phyloP scores from a whole-genome alignment of 495 filamentous ascomycete genomes.

The Talaromyces adpressus region DNA sequence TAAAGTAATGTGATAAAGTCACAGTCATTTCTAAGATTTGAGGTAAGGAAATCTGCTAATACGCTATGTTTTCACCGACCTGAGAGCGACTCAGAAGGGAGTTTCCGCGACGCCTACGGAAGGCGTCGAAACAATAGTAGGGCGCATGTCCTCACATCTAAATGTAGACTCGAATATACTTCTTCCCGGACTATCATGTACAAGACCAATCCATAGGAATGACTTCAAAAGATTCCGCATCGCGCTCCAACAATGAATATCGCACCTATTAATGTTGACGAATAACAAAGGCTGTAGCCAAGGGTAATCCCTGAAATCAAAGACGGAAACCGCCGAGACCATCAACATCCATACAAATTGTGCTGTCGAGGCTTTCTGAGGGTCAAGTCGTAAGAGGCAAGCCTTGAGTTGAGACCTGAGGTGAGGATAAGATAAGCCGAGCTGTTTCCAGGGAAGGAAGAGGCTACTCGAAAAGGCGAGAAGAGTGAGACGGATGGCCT shows the following conservation, averaged over 20 bases:
- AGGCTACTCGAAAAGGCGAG: neutral
- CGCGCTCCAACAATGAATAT: neutral
- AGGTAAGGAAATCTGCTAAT: neutral
- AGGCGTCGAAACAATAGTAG: neutral
- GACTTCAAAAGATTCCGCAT: neutral
- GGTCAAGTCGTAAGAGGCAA: neutral
- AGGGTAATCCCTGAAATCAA: neutral
- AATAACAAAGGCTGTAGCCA: neutral
- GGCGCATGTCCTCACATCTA: neutral
- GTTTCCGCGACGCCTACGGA: neutral
- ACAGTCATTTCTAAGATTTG: neutral
- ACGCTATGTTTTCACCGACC: neutral
- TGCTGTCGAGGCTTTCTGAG: neutral
- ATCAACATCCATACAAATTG: neutral
- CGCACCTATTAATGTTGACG: neutral
- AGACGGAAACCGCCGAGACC: neutral
- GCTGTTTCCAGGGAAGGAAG: neutral
- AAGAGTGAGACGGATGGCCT: neutral
- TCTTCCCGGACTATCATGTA: neutral
- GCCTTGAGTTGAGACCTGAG: neutral
- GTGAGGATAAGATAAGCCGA: neutral
- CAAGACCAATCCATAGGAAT: neutral
- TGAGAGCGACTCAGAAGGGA: neutral
- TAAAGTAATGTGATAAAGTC: neutral
- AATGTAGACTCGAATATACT: neutral